A percentile compares a stretch with the other conserved stretches of the same genome.
Conservation (phyloP, 371 early-diverging fungal species). For the Capillidium rhysosporum region DNA sequence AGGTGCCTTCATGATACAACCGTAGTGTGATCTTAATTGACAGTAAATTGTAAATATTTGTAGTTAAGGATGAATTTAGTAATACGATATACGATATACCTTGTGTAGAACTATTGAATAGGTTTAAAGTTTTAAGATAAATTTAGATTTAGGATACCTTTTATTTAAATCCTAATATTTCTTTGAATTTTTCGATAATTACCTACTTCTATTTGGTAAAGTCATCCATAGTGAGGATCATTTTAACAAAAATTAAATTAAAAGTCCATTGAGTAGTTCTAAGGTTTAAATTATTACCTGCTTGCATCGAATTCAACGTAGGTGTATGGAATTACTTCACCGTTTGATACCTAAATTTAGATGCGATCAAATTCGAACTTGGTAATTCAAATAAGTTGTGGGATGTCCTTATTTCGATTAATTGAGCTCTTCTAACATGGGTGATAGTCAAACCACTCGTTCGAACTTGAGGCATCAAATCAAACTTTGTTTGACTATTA, state of each 20-base stretch:
- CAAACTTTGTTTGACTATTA: too few relatives aligned
- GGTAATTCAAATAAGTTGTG: too few relatives aligned
- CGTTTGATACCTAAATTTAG: too few relatives aligned
- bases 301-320: slow-evolving; percentile 23
- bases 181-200: slow-evolving; percentile 33
- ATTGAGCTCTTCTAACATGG: too few relatives aligned
- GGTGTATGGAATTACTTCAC: slow-evolving; percentile 46
- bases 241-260: slow-evolving; percentile 25
- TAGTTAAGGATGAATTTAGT: slow-evolving; percentile 38
- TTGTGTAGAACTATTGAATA: slow-evolving; percentile 23
- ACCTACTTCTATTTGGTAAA: slow-evolving; percentile 34
- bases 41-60: slow-evolving; percentile 35
- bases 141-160: slow-evolving; percentile 9
- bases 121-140: neutral
- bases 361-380: too few relatives aligned
- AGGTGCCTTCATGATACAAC: slow-evolving; percentile 30
- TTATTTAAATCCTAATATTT: slow-evolving; percentile 40
- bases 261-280: slow-evolving; percentile 29
- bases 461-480: too few relatives aligned
- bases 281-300: slow-evolving; percentile 12
- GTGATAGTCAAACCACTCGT: too few relatives aligned
- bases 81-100: slow-evolving; percentile 34
- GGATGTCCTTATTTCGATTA: too few relatives aligned
- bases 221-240: slow-evolving; percentile 29
- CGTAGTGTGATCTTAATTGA: slow-evolving; percentile 35